phyloP scores from a whole-genome alignment of 305 asterid genomes.

The Lippia alba region DNA sequence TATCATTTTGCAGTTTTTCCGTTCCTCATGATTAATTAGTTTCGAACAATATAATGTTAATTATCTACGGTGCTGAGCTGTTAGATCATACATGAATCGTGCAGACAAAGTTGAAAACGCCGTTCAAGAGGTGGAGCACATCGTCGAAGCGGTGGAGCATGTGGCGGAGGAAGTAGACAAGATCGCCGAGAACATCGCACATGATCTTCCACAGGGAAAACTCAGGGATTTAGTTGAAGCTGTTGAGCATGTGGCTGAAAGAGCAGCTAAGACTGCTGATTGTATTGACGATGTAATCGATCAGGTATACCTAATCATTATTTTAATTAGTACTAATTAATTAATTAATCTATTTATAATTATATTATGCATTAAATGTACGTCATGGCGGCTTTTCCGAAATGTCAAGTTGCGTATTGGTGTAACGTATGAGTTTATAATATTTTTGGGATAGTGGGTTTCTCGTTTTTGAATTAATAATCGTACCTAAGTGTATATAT shows the following conservation, averaged over 20 bases:
- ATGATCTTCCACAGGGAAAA: conserved; percentile 70
- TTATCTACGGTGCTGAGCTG: neutral
- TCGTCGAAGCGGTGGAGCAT: conserved; percentile 72
- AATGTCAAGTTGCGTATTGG: neutral
- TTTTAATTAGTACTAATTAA: neutral
- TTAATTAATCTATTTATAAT: neutral
- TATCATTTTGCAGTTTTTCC: neutral
- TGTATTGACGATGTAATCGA: conserved; percentile 61
- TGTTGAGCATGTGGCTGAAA: conserved; percentile 70
- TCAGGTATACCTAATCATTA: conserved; percentile 49
- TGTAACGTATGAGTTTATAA: neutral
- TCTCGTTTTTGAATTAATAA: neutral
- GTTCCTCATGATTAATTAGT: neutral
- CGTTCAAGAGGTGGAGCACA: conserved; percentile 62
- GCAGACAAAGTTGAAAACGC: conserved; percentile 55
- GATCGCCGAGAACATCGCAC: conserved; percentile 58
- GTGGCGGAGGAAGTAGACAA: conserved; percentile 78
- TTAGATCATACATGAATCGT: neutral
- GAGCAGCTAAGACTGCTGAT: conserved; percentile 66
- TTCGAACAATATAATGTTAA: too few species aligned
- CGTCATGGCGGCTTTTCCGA: conserved; percentile 10
- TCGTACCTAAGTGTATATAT: neutral
- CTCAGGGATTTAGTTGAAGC: conserved; percentile 43
- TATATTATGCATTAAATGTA: neutral
- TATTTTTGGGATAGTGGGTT: conserved; percentile 7